Base-by-base conservation (phyloP, 2,329 filamentous ascomycete species). In the Mycogone perniciosa region DNA sequence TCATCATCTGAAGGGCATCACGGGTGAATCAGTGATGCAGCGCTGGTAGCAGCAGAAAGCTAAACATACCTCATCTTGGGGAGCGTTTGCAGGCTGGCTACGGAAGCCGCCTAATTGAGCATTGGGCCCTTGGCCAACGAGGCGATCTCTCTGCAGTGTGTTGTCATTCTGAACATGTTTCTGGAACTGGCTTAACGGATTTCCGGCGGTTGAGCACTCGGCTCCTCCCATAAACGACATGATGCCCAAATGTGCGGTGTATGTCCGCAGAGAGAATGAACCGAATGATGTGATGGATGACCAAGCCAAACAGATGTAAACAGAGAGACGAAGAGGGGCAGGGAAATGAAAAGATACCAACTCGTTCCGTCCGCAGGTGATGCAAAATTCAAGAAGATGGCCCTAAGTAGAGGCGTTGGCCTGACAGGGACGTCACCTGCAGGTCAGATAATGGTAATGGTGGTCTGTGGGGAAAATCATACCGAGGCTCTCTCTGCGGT, bases 101-200 rank as follows among this genome's bases (percentile, higher is more conserved):
- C 89, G 81, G 75, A 95, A 91, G 62, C 87, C 82, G 65, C 88
- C 86, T 62, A 88, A 78, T 62, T 86, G 75, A 6, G 80, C 84
- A 40, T 80, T 82, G 0, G 88, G 85, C 0, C 83, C 84, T 58
- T 85, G 77, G 56, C 88, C 89, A 54, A 88, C 84, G 55, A 97
- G 76, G 53, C 93, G 83, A 70, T 99, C 93, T 63, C 91, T 81
- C 72, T 97, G 93, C 52, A 97, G 76, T 52, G 88, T 93, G 72
- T 91, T 95, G 75, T 99, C 93, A 78, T 95, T 89, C 66, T 95
- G 88, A 51, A 93, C 89, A 70, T 96, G 91, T 72, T 99, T 99
- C 57, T 91, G 89, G 69, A 99, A 95, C 76, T 97, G 93, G 67
- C 89, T 92, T 63, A 99, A 84, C 52, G 95, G 93, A 71, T 99